phyloP scores from a whole-genome alignment of 163 green algal species.

The Smithsoniella earleae region DNA sequence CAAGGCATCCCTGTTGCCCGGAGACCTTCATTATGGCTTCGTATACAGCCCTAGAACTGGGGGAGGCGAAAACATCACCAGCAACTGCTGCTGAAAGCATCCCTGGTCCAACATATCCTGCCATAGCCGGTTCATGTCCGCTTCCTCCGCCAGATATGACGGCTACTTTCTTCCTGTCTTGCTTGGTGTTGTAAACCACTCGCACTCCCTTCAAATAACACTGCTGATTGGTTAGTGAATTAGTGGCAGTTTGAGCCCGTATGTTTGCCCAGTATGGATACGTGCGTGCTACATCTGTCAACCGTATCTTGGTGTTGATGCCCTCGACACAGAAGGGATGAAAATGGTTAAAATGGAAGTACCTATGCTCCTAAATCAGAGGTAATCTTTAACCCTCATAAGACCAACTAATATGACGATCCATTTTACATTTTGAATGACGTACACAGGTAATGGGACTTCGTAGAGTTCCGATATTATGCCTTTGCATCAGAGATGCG shows the following conservation, averaged over 20 bases:
- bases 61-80: constrained; percentile 84
- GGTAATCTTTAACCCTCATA: too few species aligned
- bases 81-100: constrained; percentile 80
- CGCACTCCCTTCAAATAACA: constrained; percentile 2
- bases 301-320: too few species aligned
- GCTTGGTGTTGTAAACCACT: constrained; percentile 18
- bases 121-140: constrained; percentile 77
- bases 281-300: neutral
- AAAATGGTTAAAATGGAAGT: too few species aligned
- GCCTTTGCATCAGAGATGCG: too few species aligned
- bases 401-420: too few species aligned
- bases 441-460: too few species aligned
- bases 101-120: constrained; percentile 71
- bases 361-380: too few species aligned
- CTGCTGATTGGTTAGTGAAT: neutral
- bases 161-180: constrained; percentile 37
- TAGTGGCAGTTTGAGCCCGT: neutral
- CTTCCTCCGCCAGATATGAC: constrained; percentile 46
- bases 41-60: constrained; percentile 65
- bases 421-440: too few species aligned
- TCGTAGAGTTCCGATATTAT: too few species aligned
- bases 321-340: too few species aligned
- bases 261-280: neutral
- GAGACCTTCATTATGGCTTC: constrained; percentile 61
- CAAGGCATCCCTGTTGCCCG: constrained; percentile 55